Base-by-base conservation (phyloP, 805 yeast species). In the Barnettozyma salicaria region DNA sequence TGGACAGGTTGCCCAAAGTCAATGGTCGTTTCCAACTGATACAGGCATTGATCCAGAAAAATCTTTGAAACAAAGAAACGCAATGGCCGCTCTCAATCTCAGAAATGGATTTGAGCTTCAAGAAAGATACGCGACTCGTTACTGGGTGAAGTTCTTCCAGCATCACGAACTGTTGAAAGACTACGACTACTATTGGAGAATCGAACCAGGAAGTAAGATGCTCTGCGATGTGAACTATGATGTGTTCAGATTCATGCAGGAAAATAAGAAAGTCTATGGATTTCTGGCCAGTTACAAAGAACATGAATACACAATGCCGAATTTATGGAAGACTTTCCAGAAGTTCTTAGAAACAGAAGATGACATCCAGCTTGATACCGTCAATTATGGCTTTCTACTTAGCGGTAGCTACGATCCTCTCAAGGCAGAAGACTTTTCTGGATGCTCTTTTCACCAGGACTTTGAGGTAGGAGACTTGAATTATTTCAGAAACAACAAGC, bases 171-270 rank as follows among this genome's bases (percentile, higher is more conserved):
- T 78, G 34, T 54, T 87, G 60, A 63, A 67, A 40, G 74, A 76
- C 19, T 87, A 79, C 68, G 84, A 80, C 52, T 88, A 80, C 72
- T 86, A 85, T 68, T 87, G 96, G 96, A 77, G 95, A 61, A 90
- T 87, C 25, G 96, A 88, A 62, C 96, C 96, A 10, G 80, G 74
- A 49, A 76, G 79, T 51, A 71, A 74, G 55, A 68, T 83, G 45
- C 74, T 64, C 60, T 87, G 95, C 64, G 86, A 85, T 56, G 65
- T 88, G 41, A 78, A 78, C 50, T 38, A 41, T 17, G 52, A 48
- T 36, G 78, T 87, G 38, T 72, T 75, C 64, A 65, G 74, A 21
- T 85, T 80, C 58, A 68, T 79, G 49, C 60, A 68, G 39, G 59
- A 64, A 31, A 78, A 81, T 54, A 64, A 71, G 49, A 80, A 80